Base-by-base conservation (phyloP, 345 rosid species). In the Rhodamnia rubescens region DNA sequence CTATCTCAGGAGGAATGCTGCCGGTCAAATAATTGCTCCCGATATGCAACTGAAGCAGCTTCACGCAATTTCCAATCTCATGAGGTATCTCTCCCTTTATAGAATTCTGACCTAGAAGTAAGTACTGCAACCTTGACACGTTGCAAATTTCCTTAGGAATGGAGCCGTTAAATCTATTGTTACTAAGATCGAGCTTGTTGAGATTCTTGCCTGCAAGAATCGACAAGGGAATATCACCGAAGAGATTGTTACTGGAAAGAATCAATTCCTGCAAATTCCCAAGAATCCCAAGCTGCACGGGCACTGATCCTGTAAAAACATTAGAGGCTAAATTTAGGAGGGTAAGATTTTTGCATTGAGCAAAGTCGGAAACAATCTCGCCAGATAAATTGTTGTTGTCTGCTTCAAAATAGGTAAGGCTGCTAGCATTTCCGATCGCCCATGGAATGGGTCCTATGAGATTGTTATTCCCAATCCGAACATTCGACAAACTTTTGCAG, bases 351-450 rank as follows among this genome's bases (percentile, higher is more conserved):
- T 94, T 87, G 92, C 99, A 97, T 69, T 54, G 91, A 56, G 98
- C 88, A 87, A 97, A 93, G 87, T 92, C 99, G 0, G 95, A 81
- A 80, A 92, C 93, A 87, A 97, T 89, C 86, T 92, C 93, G 86
- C 99, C 98, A 21, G 99, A 95, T 47, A 97, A 92, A 88, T 90
- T 89, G 92, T 97, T 97, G 58, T 93, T 92, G 87, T 94, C 91
- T 6, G 96, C 99, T 91, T 97, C 99, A 85, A 97, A 97, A 87
- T 95, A 97, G 1, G 99, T 91, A 85, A 97, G 97, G 90, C 98
- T 92, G 81, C 89, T 94, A n/a, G 91, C 92, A 84, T 97, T 95
- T 42, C 96, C 99, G 16, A 97, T 92, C 14, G 93, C 84, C 89
- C 86, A 92, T 7, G 99, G 99, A 88, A 97, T 92, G 83, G 85